phyloP scores from a whole-genome alignment of 2,329 filamentous ascomycete species.

The Aspergillus jensenii region DNA sequence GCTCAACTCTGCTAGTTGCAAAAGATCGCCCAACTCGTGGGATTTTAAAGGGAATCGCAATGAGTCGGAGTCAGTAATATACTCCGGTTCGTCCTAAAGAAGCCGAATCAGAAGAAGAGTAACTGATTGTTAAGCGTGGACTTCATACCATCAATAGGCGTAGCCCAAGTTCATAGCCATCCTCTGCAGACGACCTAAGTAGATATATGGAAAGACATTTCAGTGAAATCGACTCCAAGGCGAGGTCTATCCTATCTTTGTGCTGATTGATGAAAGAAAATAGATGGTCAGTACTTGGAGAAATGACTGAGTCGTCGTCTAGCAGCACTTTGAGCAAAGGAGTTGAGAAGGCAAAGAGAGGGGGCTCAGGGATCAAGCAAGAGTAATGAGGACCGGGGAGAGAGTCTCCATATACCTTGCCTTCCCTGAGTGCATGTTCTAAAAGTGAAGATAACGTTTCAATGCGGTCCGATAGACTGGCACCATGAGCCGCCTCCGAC shows the following conservation, averaged over 20 bases:
- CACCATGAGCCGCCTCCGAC: not conserved
- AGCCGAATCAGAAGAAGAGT: slow-evolving; percentile 5
- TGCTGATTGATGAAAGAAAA: slow-evolving; percentile 4
- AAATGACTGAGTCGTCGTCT: not conserved
- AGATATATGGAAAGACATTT: slow-evolving; percentile 16
- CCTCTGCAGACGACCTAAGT: slow-evolving; percentile 10
- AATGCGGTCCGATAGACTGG: not conserved
- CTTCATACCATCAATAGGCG: slow-evolving; percentile 19
- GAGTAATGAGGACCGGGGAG: not conserved
- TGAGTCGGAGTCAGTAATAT: not conserved
- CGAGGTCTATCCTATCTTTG: not conserved
- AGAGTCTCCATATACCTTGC: not conserved
- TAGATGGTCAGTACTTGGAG: not conserved
- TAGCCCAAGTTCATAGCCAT: slow-evolving; percentile 14
- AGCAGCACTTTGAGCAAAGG: slow-evolving; percentile 8
- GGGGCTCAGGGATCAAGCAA: not conserved
- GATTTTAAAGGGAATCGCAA: slow-evolving; percentile 2
- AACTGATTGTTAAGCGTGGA: not conserved
- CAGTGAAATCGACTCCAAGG: slow-evolving; percentile 12
- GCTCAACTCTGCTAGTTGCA: slow-evolving; percentile 1
- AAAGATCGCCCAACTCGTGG: not conserved
- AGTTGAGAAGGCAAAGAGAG: slow-evolving; percentile 4
- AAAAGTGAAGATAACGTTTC: slow-evolving; percentile 8
- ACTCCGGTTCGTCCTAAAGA: slow-evolving; percentile 12
- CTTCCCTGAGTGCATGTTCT: not conserved